Conservation (phyloP, 75 land plant species). For the Azolla pinnata region DNA sequence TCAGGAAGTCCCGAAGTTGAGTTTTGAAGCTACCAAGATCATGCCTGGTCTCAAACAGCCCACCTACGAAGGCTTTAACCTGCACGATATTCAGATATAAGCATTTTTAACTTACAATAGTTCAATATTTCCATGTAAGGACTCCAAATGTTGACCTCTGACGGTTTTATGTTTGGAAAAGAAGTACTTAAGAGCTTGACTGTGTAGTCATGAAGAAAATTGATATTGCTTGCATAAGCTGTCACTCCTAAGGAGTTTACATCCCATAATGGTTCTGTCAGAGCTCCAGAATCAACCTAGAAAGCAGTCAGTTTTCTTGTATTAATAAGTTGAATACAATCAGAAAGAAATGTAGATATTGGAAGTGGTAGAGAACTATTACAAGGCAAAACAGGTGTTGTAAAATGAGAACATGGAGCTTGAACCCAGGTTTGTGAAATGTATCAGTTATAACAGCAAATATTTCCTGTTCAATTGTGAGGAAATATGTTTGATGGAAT, state of each 20-base stretch:
- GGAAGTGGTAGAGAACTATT: no score
- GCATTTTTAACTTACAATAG: no score
- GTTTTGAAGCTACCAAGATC: conserved; percentile 73
- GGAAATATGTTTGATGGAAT: conserved; percentile 72
- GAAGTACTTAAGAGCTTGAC: conserved; percentile 84
- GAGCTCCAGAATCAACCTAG: conserved; percentile 75
- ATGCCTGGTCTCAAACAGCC: conserved; percentile 68
- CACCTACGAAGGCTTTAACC: conserved; percentile 86
- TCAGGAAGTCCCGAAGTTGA: conserved; percentile 88
- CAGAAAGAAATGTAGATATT: no score
- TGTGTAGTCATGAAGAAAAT: conserved; percentile 78
- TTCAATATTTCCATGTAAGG: no score
- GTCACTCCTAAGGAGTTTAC: conserved; percentile 41
- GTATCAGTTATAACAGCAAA: conserved; percentile 96
- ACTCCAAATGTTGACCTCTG: no score
- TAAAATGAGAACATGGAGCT: conserved; percentile 78
- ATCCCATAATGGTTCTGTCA: conserved; percentile 96
- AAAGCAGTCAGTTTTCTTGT: no score
- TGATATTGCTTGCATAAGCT: conserved; percentile 61
- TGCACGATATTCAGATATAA: no score
- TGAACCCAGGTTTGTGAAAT: conserved; percentile 96
- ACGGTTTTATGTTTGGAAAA: conserved; percentile 86
- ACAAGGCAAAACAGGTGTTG: conserved; percentile 95
- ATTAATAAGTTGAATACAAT: no score
- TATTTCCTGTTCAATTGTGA: conserved; percentile 87